phyloP scores from a whole-genome alignment of 371 early-diverging fungal genomes.

The Syncephalastrum monosporum region DNA sequence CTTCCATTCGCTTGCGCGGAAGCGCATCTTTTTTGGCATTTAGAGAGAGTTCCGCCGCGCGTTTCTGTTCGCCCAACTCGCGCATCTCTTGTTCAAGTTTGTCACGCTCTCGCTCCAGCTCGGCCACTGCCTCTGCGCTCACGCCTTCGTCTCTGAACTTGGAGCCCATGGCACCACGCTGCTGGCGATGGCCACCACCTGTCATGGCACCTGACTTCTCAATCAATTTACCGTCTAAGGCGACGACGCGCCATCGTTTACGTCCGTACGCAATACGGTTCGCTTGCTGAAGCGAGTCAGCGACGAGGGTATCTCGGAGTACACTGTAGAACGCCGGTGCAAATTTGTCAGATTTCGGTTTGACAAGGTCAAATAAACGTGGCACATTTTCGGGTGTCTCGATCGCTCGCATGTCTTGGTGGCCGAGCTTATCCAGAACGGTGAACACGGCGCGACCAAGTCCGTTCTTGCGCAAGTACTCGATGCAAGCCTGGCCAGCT shows the following conservation, averaged over 20 bases:
- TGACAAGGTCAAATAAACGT: conserved; percentile 91
- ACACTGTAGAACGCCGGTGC: conserved; percentile 90
- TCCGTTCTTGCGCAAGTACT: conserved; percentile 82
- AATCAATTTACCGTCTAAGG: conserved; percentile 94
- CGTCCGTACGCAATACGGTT: conserved; percentile 87
- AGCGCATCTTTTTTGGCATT: conserved; percentile 56
- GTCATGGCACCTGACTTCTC: conserved; percentile 98
- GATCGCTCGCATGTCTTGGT: conserved; percentile 48
- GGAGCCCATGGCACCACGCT: conserved; percentile 87
- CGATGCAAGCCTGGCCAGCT: conserved; percentile 92
- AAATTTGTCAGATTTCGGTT: conserved; percentile 74
- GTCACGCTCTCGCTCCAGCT: conserved; percentile 57
- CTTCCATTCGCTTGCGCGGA: conserved; percentile 62
- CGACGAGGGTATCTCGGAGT: conserved; percentile 93
- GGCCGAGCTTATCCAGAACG: conserved; percentile 78
- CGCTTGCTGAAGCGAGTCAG: conserved; percentile 86
- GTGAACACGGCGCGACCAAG: conserved; percentile 93
- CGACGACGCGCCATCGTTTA: conserved; percentile 93
- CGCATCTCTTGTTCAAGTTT: conserved; percentile 56
- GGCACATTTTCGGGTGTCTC: conserved; percentile 83
- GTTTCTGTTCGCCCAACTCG: conserved; percentile 50
- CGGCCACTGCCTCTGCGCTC: conserved; percentile 56
- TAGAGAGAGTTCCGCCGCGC: conserved; percentile 51
- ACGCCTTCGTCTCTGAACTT: conserved; percentile 62
- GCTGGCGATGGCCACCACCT: conserved; percentile 83